phyloP scores from a whole-genome alignment of 148 eudicot species.

The Rhododendron ferrugineum region DNA sequence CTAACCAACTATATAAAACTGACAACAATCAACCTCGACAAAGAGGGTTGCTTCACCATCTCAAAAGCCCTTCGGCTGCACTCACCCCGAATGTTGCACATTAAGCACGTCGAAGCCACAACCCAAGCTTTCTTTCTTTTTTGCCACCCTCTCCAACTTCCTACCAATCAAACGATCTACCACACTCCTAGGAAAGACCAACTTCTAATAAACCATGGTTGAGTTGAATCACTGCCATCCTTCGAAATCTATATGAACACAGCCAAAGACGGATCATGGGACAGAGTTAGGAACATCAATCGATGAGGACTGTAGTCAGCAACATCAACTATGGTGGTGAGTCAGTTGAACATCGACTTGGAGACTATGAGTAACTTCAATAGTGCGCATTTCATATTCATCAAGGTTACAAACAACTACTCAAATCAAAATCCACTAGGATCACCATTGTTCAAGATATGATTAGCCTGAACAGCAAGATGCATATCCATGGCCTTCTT shows the following conservation, averaged over 20 bases:
- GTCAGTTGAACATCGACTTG: neutral
- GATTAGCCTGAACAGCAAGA: neutral
- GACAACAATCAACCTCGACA: neutral
- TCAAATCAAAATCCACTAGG: neutral
- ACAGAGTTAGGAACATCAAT: neutral
- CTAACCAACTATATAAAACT: neutral
- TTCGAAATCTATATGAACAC: neutral
- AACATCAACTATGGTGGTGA: neutral
- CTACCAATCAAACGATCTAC: neutral
- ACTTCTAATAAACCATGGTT: neutral
- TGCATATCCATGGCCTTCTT: neutral
- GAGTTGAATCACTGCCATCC: neutral
- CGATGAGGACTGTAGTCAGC: neutral
- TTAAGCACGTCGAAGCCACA: neutral
- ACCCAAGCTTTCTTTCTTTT: neutral
- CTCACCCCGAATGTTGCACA: neutral
- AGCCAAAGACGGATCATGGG: neutral
- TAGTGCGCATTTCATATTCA: neutral
- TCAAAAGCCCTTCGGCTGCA: neutral
- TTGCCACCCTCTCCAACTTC: neutral
- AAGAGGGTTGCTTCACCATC: neutral
- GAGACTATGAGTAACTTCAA: neutral
- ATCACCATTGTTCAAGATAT: neutral
- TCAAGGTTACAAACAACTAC: neutral
- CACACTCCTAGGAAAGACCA: neutral